A percentile compares a stretch with the other conserved stretches of the same genome.
Conservation (phyloP, 805 yeast species). For the Ogataea philodendri region DNA sequence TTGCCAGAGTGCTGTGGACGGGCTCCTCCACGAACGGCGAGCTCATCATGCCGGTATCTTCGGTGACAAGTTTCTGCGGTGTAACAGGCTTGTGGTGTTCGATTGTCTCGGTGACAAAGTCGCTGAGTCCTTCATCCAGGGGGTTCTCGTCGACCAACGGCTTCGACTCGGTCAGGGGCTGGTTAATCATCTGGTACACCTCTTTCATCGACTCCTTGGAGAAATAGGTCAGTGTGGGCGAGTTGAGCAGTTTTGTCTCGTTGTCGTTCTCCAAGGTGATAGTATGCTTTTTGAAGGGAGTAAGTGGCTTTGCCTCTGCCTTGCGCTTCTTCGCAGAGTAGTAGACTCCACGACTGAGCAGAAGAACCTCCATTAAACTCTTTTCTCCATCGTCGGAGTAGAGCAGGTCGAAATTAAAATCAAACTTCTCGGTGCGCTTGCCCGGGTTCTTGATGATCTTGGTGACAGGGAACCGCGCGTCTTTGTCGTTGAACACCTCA, state of each 20-base stretch:
- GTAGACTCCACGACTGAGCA: slow-evolving; percentile 41
- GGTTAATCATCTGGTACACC: slow-evolving; percentile 72
- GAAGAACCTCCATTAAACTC: slow-evolving; percentile 51
- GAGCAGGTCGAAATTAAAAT: slow-evolving; percentile 57
- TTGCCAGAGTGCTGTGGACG: slow-evolving; percentile 1
- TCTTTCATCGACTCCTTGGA: slow-evolving; percentile 76
- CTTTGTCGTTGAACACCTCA: slow-evolving; percentile 40
- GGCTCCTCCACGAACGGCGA: slow-evolving; percentile 48
- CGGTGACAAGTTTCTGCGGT: slow-evolving; percentile 5
- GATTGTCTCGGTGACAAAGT: slow-evolving; percentile 51
- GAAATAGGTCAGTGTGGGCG: slow-evolving; percentile 78
- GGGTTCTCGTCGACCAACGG: slow-evolving; percentile 13
- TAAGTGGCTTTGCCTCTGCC: slow-evolving; percentile 1
- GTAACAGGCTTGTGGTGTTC: slow-evolving; percentile 30
- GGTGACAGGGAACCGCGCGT: slow-evolving; percentile 39
- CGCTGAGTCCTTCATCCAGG: slow-evolving; percentile 29
- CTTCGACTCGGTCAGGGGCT: slow-evolving; percentile 36
- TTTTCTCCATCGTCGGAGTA: slow-evolving; percentile 47
- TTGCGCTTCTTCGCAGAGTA: slow-evolving; percentile 15
- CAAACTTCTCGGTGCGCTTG: slow-evolving; percentile 57
- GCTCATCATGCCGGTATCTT: slow-evolving; percentile 33
- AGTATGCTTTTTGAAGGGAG: slow-evolving; percentile 8
- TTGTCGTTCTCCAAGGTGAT: slow-evolving; percentile 11
- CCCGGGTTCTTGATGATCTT: slow-evolving; percentile 55
- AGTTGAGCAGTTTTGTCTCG: slow-evolving; percentile 38